Evolutionary conservation across 345 rosid species (phyloP), one percentile per base, ranked within the genome.

Genomic region (Punica granatum): DNA sequence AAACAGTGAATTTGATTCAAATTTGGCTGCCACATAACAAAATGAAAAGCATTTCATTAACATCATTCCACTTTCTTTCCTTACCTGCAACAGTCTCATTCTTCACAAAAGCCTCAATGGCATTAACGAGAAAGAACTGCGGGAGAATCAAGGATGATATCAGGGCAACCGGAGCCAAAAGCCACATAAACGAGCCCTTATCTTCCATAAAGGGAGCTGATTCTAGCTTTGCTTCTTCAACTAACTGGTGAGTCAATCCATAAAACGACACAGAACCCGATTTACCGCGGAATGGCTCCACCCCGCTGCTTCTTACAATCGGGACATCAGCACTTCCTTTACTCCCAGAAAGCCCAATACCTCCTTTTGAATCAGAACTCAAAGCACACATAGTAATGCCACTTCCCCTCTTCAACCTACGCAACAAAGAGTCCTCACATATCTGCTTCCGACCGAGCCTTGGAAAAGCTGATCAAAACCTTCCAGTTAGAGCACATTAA

Each of bases 261-360:
- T 69, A 51, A 76, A 88, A 92, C 7, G 97, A 88, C 74, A 88
- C 73, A 4, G 90, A 90, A 67, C 98, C 96, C 1, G 98, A 75
- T 76, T 92, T 88, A 7, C 97, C 97, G 46, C 80, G 83, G 67
- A 84, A 84, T 12, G 87, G 78, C 74, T 90, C 97, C 77, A 70
- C 67, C 68, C 80, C 86, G 66, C 75, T 70, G 62, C 48, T 72
- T 34, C 67, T 68, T 36, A 34, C 43, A 58, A 73, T 59, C 14
- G 75, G 67, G 69, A 73, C 73, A 19, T 51, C 72, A 4, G 77
- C 63, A 7, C 60, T 31, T 14, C 41, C 31, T 59, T 75, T 71
- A 37, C 64, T 67, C 3, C 56, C 63, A 26, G 63, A 37, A 43
- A 67, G 69, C 26, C 70, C 78, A 36, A 41, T 36, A n/a, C 67